Percentiles rank a stretch among this genome's conserved stretches.
Conservation (phyloP, 352 stramenopile genomes). For the Aphanomyces cochlioides region DNA sequence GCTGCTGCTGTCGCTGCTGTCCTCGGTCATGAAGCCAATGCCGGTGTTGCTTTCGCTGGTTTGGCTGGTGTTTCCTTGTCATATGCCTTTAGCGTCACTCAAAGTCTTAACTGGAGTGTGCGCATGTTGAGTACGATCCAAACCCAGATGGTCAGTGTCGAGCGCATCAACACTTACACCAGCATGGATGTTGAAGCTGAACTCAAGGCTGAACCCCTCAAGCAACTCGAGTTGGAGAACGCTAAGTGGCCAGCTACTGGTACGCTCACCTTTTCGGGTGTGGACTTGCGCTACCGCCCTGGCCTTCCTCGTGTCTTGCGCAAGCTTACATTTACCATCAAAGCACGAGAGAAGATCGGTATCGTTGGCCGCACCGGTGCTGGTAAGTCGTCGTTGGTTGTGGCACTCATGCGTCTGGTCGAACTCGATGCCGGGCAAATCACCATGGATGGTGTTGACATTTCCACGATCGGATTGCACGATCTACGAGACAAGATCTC, state of each 20-base stretch:
- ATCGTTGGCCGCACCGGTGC: conserved; percentile 82
- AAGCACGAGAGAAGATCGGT: conserved; percentile 80
- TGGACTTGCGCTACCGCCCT: conserved; percentile 88
- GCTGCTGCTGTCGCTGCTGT: conserved; percentile 66
- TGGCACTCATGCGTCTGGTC: conserved; percentile 88
- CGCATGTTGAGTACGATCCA: conserved; percentile 82
- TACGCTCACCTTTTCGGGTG: conserved; percentile 83
- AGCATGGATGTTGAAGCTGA: conserved; percentile 27
- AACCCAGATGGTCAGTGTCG: conserved; percentile 84
- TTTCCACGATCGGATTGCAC: conserved; percentile 56
- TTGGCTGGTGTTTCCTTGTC: conserved; percentile 78
- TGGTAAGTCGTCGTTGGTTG: conserved; percentile 87
- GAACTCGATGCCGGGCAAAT: conserved; percentile 81
- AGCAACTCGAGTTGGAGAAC: conserved; percentile 4
- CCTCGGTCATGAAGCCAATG: conserved; percentile 31
- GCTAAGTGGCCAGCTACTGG: conserved; percentile 83
- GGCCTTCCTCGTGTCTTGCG: conserved; percentile 63
- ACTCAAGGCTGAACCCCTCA: conserved; percentile 8
- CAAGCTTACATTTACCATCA: conserved; percentile 78
- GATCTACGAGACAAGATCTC: conserved; percentile 66
- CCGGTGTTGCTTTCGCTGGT: conserved; percentile 40
- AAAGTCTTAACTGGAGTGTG: conserved; percentile 85
- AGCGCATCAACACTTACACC: conserved; percentile 36
- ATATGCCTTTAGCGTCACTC: conserved; percentile 76
- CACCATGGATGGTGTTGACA: conserved; percentile 88